Evolutionary conservation across 1,284 basidiomycete species (phyloP), one percentile per base, ranked within the genome.

Genomic region (Apiotrichum mycotoxinovorans): DNA sequence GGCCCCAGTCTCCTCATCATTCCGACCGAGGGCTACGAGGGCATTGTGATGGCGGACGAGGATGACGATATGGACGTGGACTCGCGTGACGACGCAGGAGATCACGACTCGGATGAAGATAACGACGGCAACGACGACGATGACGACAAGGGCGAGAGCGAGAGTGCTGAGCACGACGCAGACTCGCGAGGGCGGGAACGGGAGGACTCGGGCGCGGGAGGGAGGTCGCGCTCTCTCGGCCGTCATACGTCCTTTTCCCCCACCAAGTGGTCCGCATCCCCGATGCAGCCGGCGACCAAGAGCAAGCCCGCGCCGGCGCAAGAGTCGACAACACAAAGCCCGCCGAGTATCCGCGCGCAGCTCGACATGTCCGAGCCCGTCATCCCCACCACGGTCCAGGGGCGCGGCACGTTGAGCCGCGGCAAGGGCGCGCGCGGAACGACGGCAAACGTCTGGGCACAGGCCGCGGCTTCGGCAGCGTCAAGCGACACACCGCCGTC

Each of bases 1-100:
- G 76, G 82, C 0, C 27, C 52, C 46, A 88, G 90, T 57, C 87
- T 92, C 70, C 82, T 94, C 38, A 86, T 91, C 66, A 91, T 93
- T 43, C 89, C 89, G 1, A 49, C 59, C 50, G 64, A 59, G 26
- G 64, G 55, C 27, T 43, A 52, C 54, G 52, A 55, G 50, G 44
- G 51, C 22, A 35, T 51, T 14, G 55, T 55, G 51, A 62, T 49
- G 38, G 57, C 27, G 42, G 44, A 64, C 59, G 56, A 70, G 4
- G 34, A 54, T 56, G 40, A 57, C 57, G 44, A 62, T 44, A 46
- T 66, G 51, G 48, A 52, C 26, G 54, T 43, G 10, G 41, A 44
- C n/a, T 56, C 47, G 23, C 41, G 44, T 37, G 40, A 58, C 17
- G 51, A 50, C 14, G 40, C 46, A 22, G n/a, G n/a, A 52, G 52